These are phyloP conservation scores for Schrenkiella parvula DNA, from an alignment of 345 rosid genomes.

Conservation along the genomic window DNA sequence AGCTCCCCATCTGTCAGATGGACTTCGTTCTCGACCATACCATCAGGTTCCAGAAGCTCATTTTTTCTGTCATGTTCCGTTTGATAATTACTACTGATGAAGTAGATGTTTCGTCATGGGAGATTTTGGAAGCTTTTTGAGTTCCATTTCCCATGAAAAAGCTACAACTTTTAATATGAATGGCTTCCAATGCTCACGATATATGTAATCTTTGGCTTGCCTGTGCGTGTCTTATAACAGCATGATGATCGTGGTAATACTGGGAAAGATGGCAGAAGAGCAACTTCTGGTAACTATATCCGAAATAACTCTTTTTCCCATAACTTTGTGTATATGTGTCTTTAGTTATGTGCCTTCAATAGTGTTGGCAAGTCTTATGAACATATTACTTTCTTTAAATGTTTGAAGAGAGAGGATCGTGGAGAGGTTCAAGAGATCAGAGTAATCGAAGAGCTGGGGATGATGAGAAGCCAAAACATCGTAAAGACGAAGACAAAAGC, in stretches of 20 bases:
- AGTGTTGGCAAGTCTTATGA: neutral
- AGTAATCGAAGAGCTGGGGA: constrained; percentile 38
- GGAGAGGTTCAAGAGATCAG: constrained; percentile 57
- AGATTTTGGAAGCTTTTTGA: neutral
- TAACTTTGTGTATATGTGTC: neutral
- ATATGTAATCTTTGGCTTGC: constrained; percentile 68
- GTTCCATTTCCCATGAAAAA: neutral
- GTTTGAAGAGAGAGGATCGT: constrained; percentile 53
- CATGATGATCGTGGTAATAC: constrained; percentile 70
- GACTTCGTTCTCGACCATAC: constrained; percentile 50
- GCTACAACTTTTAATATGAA: neutral
- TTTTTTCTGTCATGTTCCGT: neutral
- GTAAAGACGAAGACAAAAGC: constrained; percentile 41
- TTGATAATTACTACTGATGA: neutral
- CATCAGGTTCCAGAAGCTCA: constrained; percentile 53
- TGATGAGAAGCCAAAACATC: constrained; percentile 43
- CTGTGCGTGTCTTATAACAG: constrained; percentile 85
- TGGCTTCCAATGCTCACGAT: constrained; percentile 49
- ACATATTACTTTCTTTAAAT: constrained; percentile 3
- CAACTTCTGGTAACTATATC: constrained; percentile 48
- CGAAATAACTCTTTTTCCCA: neutral
- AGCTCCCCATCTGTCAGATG: constrained; percentile 42
- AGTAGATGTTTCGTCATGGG: neutral
- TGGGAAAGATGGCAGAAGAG: constrained; percentile 62
- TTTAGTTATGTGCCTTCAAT: neutral